These are phyloP conservation scores for Cladosporium cucumerinum DNA, from an alignment of 2,329 filamentous ascomycete genomes.

Conservation along the genomic window DNA sequence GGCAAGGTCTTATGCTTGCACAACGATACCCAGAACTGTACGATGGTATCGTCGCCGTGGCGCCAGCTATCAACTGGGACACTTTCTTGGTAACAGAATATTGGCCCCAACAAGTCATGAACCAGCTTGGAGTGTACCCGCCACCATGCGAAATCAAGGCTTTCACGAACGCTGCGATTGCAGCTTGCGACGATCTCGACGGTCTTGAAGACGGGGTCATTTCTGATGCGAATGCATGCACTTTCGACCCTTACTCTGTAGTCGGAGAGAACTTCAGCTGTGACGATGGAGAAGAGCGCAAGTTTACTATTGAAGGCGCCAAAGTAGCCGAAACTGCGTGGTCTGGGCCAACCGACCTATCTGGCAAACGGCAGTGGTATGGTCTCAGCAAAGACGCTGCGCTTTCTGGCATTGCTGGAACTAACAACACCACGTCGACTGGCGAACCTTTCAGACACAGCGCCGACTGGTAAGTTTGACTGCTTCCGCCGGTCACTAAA, in stretches of 20 bases:
- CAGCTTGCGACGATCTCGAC: conserved; percentile 38
- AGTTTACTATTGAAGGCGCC: conserved; percentile 32
- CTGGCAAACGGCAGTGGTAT: conserved; percentile 34
- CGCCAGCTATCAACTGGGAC: conserved; percentile 40
- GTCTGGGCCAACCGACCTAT: conserved; percentile 28
- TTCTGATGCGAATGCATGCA: conserved; percentile 28
- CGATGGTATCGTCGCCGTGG: conserved; percentile 41
- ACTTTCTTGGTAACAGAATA: conserved; percentile 29
- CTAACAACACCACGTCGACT: neutral
- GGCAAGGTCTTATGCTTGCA: conserved; percentile 38
- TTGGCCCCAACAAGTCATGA: conserved; percentile 35
- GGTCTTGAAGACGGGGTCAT: conserved; percentile 38
- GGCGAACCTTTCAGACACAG: conserved; percentile 31
- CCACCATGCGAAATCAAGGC: conserved; percentile 36
- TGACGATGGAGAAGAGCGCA: conserved; percentile 20
- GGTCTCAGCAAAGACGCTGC: conserved; percentile 21
- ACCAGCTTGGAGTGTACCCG: conserved; percentile 28
- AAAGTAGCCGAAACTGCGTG: conserved; percentile 33
- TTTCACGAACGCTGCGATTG: conserved; percentile 35
- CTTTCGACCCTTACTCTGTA: conserved; percentile 31
- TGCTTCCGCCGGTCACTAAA: neutral
- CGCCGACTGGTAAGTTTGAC: conserved; percentile 27
- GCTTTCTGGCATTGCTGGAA: conserved; percentile 20
- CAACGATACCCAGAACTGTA: conserved; percentile 39
- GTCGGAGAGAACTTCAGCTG: conserved; percentile 31